Base-by-base conservation (phyloP, 768 basidiomycete genomes). In the Leccinum obscurum region DNA sequence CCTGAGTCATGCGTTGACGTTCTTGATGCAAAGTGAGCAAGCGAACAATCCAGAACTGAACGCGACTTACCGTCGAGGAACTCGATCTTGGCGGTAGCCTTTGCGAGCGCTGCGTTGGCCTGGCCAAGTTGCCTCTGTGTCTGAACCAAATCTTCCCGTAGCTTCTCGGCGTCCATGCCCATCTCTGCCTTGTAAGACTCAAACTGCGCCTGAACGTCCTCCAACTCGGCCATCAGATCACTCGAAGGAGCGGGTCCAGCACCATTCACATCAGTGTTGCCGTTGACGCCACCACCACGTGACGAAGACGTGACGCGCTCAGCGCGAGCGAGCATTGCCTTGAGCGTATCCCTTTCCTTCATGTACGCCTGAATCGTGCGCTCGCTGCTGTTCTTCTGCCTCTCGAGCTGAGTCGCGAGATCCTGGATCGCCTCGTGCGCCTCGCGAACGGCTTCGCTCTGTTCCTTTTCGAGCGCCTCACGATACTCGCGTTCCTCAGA, bases 291-390 rank as follows among this genome's bases (percentile, higher is more conserved):
- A 4, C 66, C 52, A 7, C 49, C 56, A 55, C 56, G 68, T 26
- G 41, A 66, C 30, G 54, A 62, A 55, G 49, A 65, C 30, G 54
- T 61, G 54, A 51, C 55, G 46, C 66, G 69, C 66, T 83, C 79
- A 14, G 81, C 78, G 54, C 90, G 77, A 15, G 80, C 79, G 15
- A 95, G 79, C 81, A 97, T 84, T 41, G 82, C 81, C 66, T 86
- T 88, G 64, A 95, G 82, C 50, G 92, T 84, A 65, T 97, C 97
- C 6, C 93, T 78, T 75, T 98, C 96, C 74, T 91, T 91, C 75
- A 89, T 83, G 59, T 90, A 91, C 9, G 89, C 87, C 67, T 92
- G 88, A 46, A 92, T 86, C 50, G 87, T 80, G n/a, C 76, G 75
- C 35, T 90, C 87, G 69, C 83, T 81, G 71, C 79, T 80, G 73